These are phyloP conservation scores for Cryptococcus sp. DNA, from an alignment of 1,284 basidiomycete species.

Conservation along the genomic window DNA sequence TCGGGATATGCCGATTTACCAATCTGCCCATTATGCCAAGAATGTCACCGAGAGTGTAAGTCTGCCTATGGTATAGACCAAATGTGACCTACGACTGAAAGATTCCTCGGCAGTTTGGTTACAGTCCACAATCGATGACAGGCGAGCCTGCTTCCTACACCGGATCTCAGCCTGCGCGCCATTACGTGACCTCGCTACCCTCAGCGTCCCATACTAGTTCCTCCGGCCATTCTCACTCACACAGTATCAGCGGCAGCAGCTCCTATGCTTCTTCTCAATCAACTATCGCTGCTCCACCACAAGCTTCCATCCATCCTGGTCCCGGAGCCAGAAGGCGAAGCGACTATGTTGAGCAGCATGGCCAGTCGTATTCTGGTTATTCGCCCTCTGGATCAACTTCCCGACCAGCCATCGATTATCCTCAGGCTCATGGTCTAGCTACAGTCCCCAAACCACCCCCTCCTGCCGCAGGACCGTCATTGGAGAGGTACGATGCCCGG, in stretches of 20 bases:
- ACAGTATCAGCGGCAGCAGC: conserved; percentile 21
- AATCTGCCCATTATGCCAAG: conserved; percentile 42
- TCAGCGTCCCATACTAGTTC: conserved; percentile 7
- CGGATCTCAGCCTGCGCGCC: conserved; percentile 26
- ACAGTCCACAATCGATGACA: conserved; percentile 48
- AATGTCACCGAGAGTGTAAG: conserved; percentile 48
- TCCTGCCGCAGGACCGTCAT: conserved; percentile 64
- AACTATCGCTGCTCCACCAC: conserved; percentile 65
- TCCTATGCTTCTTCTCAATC: conserved; percentile 27
- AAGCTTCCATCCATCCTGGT: conserved; percentile 67
- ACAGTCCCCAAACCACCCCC: conserved; percentile 75
- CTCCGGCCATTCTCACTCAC: conserved; percentile 11
- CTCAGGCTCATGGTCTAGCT: conserved; percentile 61
- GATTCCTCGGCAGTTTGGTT: conserved; percentile 31
- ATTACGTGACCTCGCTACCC: conserved; percentile 20
- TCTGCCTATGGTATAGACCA: conserved; percentile 2
- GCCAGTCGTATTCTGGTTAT: conserved; percentile 64
- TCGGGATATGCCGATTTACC: conserved; percentile 43
- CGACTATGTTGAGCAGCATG: conserved; percentile 76
- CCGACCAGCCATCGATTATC: conserved; percentile 68
- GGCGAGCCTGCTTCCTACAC: conserved; percentile 33
- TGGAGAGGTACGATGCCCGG: conserved; percentile 70
- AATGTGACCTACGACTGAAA: neutral
- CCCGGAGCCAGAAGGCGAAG: conserved; percentile 69
- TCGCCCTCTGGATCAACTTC: conserved; percentile 20